Base-by-base conservation (phyloP, 164 flowering plant genomes). In the Macadamia tetraphylla region DNA sequence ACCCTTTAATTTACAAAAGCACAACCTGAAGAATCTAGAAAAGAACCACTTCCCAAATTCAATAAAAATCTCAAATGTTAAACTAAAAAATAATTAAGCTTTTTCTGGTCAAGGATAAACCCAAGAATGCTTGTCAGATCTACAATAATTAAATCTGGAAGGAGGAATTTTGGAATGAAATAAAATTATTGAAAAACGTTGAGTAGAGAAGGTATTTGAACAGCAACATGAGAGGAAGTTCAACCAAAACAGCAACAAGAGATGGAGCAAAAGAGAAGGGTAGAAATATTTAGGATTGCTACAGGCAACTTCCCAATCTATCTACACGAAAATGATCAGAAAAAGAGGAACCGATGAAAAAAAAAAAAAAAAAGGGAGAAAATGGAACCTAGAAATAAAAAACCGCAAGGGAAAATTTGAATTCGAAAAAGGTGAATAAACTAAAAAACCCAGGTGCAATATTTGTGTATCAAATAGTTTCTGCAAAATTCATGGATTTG, bases 1-100 rank as follows among this genome's bases (percentile, higher is more conserved):
- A 76, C 75, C 69, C 75, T 75, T 81, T 23, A 23, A 23, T 23
- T 72, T 67, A 30, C 51, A 69, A 60, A 72, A 67, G 76, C 74
- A 73, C 67, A 70, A 67, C 58, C 67, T 59, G 71, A 76, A 81
- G 87, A 86, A 84, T 84, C 88, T 83, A 43, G 63, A 71, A 81
- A 80, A 80, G 76, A 76, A 73, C 75, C 71, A 71, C 72, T 74
- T 73, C 10, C 46, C 42, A 71, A 78, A 70, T 62, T 58, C 23
- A 64, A 69, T 10, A 49, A 65, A 74, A 72, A 60, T 58, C 53
- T 40, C 48, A 9, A 23, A 59, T 57, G 58, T 53, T 30, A 46
- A 9, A 23, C 53, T 43, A 42, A 40, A 57, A 59, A 62, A 61
- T 8, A 44, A 10, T 51, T 51, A 15, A 35, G 5, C 3, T 62